Evolutionary conservation across 371 early-diverging fungal genomes (phyloP), one percentile per base, ranked within the genome.

Genomic region (Dichotomocladium elegans): DNA sequence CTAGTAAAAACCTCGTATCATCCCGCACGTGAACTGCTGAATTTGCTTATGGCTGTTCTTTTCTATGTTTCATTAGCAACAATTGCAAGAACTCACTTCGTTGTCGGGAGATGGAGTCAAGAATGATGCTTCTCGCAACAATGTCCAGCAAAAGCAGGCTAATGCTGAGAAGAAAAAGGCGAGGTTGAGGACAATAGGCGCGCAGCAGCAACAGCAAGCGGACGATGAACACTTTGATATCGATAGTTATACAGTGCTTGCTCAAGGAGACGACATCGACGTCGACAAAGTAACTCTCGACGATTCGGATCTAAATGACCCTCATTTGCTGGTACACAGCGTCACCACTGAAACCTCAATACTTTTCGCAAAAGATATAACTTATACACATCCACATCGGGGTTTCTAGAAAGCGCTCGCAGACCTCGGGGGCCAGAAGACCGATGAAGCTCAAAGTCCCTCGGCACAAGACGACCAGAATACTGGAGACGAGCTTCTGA

Each of bases 221-320:
- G 15, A 21, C 12, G 42, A 52, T 34, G 53, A 64, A 47, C 51
- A 60, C 24, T 58, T 72, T 28, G 72, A 74, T 54, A 48, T 72
- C 15, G 74, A 77, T 17, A 46, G 58, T 14, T 77, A 68, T 61
- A 61, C 67, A 17, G 55, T 61, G 2, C 53, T 77, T 21, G 68
- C 70, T 12, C 62, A 65, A 34, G 70, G 58, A 5, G 53, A 60
- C n/a, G 58, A 66, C 27, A 60, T 62, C 8, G 73, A 72, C 43
- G 58, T 66, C 9, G 50, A 77, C 1, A n/a, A n/a, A n/a, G 69
- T 77, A 5, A 65, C 71, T 8, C 44, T 77, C 10, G 57, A 63
- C 26, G 78, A 77, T 29, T 56, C 31, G 2, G 78, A 77, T 51
- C 49, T 72, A 14, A 53, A 57, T 15, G 74, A 77, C 44, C 72